A percentile compares a stretch with the other conserved stretches of the same genome.
phyloP scores from a whole-genome alignment of 495 filamentous ascomycete species.

The Neurospora cerealis region DNA sequence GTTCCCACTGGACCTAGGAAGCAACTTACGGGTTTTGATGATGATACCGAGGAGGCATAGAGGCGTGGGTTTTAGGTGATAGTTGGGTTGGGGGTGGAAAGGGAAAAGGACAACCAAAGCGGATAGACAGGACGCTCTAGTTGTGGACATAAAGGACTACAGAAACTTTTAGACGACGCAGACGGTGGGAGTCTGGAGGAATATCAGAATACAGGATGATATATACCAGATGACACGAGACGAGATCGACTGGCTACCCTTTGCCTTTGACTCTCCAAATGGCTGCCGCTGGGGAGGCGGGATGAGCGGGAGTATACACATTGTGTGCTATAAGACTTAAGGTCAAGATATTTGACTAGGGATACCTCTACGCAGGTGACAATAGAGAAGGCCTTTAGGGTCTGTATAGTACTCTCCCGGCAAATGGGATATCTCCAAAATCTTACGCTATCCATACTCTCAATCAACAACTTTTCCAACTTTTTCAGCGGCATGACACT shows the following conservation, averaged over 20 bases:
- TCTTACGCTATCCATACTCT: not conserved
- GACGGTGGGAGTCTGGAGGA: not conserved
- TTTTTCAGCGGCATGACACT: not conserved
- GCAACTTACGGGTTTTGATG: conserved; percentile 68
- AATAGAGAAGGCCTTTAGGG: not conserved
- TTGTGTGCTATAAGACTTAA: not conserved
- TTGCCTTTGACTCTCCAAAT: not conserved
- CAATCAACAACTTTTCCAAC: not conserved
- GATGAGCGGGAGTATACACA: not conserved
- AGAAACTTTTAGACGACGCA: not conserved
- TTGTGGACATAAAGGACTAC: not conserved
- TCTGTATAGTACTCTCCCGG: not conserved
- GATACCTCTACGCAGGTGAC: not conserved
- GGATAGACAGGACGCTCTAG: not conserved
- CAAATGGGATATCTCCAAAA: not conserved
- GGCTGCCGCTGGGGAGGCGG: not conserved
- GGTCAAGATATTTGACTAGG: not conserved
- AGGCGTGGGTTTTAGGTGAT: not conserved
- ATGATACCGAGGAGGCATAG: conserved; percentile 29
- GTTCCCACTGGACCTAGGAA: conserved; percentile 64
- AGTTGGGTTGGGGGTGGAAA: not conserved
- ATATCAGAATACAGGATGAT: not conserved
- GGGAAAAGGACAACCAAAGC: not conserved
- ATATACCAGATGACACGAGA: not conserved
- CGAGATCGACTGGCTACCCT: not conserved